Base-by-base conservation (phyloP, 2,329 filamentous ascomycete genomes). In the Fonsecaea monophora region DNA sequence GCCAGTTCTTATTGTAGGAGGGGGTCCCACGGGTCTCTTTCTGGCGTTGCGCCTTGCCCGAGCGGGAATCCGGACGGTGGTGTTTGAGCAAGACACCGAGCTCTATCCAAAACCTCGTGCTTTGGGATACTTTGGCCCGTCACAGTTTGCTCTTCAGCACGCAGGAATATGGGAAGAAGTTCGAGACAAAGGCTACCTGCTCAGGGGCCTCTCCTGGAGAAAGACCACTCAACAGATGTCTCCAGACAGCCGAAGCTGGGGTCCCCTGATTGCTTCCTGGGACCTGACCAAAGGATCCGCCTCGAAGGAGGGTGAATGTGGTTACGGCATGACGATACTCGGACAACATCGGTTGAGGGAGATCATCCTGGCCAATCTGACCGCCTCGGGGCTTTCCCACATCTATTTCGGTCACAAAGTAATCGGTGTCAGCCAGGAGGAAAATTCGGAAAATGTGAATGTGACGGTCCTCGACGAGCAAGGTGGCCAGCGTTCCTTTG, bases 81-180 rank as follows among this genome's bases (percentile, higher is more conserved):
- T 75, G 2, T 71, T 75, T 25, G 73, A 76, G 5, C 35, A 67
- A 45, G 71, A 74, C 18, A 32, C 38, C 15, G 25, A 34, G 7
- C 25, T 60, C 4, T 4, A 9, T 13, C 32, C 38, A n/a, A 32
- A 9, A 1, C 38, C 40, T 12, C 58, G 58, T 48, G 58, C 58
- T 25, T 25, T 60, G 21, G 58, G 40, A 13, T 60, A 60, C 25
- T 58, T 38, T 58, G 55, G 55, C 7, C 55, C 55, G 35, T 30
- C 37, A 38, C 55, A 58, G 18, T 25, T 35, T 9, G 55, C 37
- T 9, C 37, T 58, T 10, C 55, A 37, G 12, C n/a, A 40, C 21
- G 55, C 55, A 15, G 55, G 55, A 25, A 58, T 58, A 35, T 58
- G 21, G 30, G 55, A 58, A 15, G 34, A 42, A 21, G 55, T 58